Base-by-base conservation (phyloP, 2,329 filamentous ascomycete species). In the Cladophialophora carrionii region DNA sequence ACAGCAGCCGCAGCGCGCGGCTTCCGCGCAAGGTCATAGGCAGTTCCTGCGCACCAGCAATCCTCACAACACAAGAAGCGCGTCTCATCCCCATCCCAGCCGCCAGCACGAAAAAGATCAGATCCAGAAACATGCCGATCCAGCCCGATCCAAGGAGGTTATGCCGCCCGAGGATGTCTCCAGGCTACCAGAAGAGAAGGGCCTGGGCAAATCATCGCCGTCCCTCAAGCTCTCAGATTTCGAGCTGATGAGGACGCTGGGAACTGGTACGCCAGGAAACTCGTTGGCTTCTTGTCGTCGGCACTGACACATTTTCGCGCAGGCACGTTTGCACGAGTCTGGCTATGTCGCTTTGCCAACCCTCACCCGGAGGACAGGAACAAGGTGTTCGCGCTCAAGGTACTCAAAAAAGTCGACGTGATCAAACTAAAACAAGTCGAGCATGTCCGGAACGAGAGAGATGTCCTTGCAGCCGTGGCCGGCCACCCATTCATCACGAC, bases 401-500 rank as follows among this genome's bases (percentile, higher is more conserved):
- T 82, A 26, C 74, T 83, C 31, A 80, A 81, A 62, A 83, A 83
- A 72, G 79, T 78, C 41, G 81, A 83, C 71, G 81, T 83, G 60
- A 81, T 83, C 72, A 85, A 86, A 64, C 77, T 88, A 72, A 88
- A 89, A 79, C 87, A 89, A 72, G 85, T 89, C 68, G 87, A 88
- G 77, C 87, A 88, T 77, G 86, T 88, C 55, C 84, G 85, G 69
- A 88, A 88, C 76, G 87, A 89, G 78, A 83, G 86, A 71, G 87
- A 85, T 71, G 83, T 87, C 41, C 82, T 89, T 22, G 83, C 84
- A 37, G 83, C 83, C 43, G 86, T 88, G 46, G 83, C 85, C 37
- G 87, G 85, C 2, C 84, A 88, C 69, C 87, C 87, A 26, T 88
- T 88, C 74, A 88, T 88, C 68, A 88, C 86, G 46, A 87, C 84